phyloP scores from a whole-genome alignment of 1,284 basidiomycete species.

The Cutaneotrichosporon spelunceum region DNA sequence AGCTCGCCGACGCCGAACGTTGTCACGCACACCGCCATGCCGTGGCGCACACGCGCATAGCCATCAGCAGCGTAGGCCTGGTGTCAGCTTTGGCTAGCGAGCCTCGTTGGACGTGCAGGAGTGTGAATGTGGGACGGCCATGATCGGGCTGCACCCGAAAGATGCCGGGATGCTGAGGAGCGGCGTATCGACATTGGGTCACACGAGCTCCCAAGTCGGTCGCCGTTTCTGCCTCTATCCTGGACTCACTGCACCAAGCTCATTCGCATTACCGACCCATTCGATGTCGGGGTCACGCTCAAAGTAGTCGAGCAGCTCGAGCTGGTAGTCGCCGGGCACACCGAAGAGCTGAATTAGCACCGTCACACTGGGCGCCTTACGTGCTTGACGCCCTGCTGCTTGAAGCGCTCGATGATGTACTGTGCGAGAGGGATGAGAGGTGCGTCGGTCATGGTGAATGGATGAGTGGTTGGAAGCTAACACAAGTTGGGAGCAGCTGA shows the following conservation, averaged over 20 bases:
- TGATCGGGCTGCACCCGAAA: background rate
- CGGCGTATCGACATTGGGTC: background rate
- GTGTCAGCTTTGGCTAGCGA: slow-evolving; percentile 1
- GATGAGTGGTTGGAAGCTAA: background rate
- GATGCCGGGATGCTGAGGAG: background rate
- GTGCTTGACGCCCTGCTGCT: slow-evolving; percentile 54
- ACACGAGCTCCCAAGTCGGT: background rate
- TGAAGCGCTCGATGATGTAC: slow-evolving; percentile 65
- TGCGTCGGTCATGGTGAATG: slow-evolving; percentile 9
- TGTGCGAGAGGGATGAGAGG: slow-evolving; percentile 14
- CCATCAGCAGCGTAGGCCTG: slow-evolving; percentile 85
- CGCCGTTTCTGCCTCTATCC: background rate
- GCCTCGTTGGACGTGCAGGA: background rate
- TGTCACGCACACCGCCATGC: slow-evolving; percentile 65
- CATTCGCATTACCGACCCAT: slow-evolving; percentile 91
- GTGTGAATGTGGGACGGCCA: background rate
- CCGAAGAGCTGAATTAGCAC: slow-evolving; percentile 63
- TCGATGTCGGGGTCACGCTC: slow-evolving; percentile 74
- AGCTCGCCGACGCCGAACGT: slow-evolving; percentile 91
- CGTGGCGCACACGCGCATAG: slow-evolving; percentile 79
- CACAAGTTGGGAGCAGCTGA: background rate
- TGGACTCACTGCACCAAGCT: slow-evolving; percentile 64
- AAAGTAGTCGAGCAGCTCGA: slow-evolving; percentile 70
- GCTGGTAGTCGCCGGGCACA: slow-evolving; percentile 89
- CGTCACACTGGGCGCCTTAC: background rate